Evolutionary conservation across 805 yeast species (phyloP), one percentile per base, ranked within the genome.

Genomic region (Candida coleopterorum): DNA sequence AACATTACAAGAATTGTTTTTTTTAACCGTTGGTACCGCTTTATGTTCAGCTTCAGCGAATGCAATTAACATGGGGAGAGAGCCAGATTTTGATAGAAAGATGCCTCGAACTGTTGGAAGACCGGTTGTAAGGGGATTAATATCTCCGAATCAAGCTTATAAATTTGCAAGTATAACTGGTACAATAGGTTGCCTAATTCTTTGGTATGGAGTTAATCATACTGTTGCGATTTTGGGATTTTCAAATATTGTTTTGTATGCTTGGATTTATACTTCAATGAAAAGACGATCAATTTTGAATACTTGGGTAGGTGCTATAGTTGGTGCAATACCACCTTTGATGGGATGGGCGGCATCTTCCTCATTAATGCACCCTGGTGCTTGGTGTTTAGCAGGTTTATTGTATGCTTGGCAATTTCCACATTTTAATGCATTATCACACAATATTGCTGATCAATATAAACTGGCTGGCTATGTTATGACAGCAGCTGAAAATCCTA

Each of bases 301-400:
- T 58, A 93, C 98, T 0, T 93, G 98, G 98, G 93, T 93, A 3
- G 98, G 98, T 14, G 98, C 98, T 0, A 57, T 93, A n/a, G 98
- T 93, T 4, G 98, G 98, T 4, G 98, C 97, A 0, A 85, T 93
- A 32, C 98, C 98, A 0, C 98, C 98, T 15, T 70, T 93, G 34
- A 93, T 93, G 98, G 98, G 98, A 2, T 93, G 98, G 98, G 96
- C 96, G 2, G 70, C 72, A 1, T 84, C 96, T 9, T 77, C 86
- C 3, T 75, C 88, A 1, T 61, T 89, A 25, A 47, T 72, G 3
- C 85, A 87, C 44, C 96, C 97, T 0, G 97, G 93, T 6, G 94
- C 95, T 3, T 90, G 97, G 97, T 79, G 89, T 53, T 65, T 93
- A 17, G 97, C 97, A 1, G 86, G 83, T 0, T 63, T 93, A 35